Base-by-base conservation (phyloP, 345 rosid species). In the Lepidium aucheri region DNA sequence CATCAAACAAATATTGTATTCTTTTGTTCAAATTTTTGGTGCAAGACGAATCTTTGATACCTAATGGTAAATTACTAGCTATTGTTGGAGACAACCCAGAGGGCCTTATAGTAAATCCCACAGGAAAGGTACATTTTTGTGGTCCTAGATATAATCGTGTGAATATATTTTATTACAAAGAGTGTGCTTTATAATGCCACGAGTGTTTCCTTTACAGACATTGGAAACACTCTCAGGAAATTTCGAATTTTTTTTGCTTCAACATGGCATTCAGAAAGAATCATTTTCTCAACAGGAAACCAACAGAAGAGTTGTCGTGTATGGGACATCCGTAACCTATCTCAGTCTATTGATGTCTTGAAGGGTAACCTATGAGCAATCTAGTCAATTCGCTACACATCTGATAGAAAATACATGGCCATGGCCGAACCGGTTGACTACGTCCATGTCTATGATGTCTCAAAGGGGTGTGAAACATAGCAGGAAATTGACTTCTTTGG, bases 401-500 rank as follows among this genome's bases (percentile, higher is more conserved):
- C 87, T 0, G 93, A 89, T 65, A 90, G 93, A 0, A 81, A 68
- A 53, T 85, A 80, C 74, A 78, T 86, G 93, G 96, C 96, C 10
- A 79, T 80, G 76, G 93, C 90, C 2, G 96, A 89, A 80, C 90
- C 96, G 7, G 93, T 93, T 0, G 96, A 89, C 63, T 89, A 86
- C 61, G 93, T 89, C 38, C 96, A 89, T 41, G 82, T 89, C 16
- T 89, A 76, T 34, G 88, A 89, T 60, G 83, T 73, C 43, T 69
- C 77, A 39, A 79, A 75, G 1, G 90, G 89, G 63, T 89, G 81
- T 18, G 82, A 80, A 52, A 44, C 73, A 53, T 89, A 85, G 79
- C 96, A 86, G 75, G 93, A 86, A 53, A 84, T 89, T 0, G 96
- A 89, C 70, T 84, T 89, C 65, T 89, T 89, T 8, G 96, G 96